Evolutionary conservation across 2,329 filamentous ascomycete species (phyloP), one percentile per base, ranked within the genome.

Genomic region (Monilinia fructicola): DNA sequence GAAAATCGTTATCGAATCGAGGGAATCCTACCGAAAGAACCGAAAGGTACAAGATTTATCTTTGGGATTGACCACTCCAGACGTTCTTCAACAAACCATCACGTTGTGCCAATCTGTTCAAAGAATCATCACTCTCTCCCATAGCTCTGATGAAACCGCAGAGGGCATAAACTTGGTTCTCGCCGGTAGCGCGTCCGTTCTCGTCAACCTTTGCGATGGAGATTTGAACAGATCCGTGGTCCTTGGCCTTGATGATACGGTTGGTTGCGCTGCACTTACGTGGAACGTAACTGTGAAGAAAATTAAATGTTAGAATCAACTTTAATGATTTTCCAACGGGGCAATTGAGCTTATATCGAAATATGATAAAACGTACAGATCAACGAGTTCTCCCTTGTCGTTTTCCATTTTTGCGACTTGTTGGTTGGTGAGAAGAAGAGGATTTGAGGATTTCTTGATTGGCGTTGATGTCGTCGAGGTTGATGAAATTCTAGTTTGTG

Each of bases 171-270:
- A 92, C 89, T 83, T 97, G 91, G 89, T 93, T 96, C 86, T 97
- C 95, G 83, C 94, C 93, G 76, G 92, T 92, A 84, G 88, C 78
- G 74, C 93, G 92, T 81, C 95, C 95, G 85, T 93, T 96, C 90
- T 99, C 95, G 83, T 98, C 94, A 77, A 99, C 95, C 87, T 97
- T 98, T 82, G 90, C 94, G 80, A 99, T 86, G 77, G 90, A 92
- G 83, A 99, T 92, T 84, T 99, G 95, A 77, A 98, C 95, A 72
- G 92, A 96, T 78, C 92, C 94, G 88, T 99, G 95, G 85, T 99
- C 95, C 87, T 98, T 97, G 86, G 95, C 93, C 87, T 97, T 97
- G 90, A 99, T 98, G 87, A 98, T 97, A 85, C 95, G 92, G 92
- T 96, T 96, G 82, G 94, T 97, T 77, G 93, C 93, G 82, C 88